Base-by-base conservation (phyloP, 768 basidiomycete genomes). In the Kwoniella bestiolae region DNA sequence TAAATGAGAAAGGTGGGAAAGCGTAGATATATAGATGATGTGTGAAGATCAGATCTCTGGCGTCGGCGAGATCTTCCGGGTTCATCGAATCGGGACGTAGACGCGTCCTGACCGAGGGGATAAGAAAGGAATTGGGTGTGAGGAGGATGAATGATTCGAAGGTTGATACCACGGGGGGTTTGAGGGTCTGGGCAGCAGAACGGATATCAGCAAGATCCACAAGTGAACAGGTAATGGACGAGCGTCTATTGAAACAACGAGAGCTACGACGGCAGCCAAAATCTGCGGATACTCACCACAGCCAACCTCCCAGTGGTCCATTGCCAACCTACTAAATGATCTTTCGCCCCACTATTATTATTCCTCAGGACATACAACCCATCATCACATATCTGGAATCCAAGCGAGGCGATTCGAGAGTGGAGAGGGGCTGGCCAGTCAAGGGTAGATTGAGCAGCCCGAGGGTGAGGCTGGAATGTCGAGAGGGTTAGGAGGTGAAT, bases 301-400 rank as follows among this genome's bases (percentile, higher is more conserved):
- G 72, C 76, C 16, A 68, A 56, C 11, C 74, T 47, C 3, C 76
- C 74, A 0, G 72, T 78, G 0, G 76, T 78, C 76, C 76, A 78
- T 47, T 78, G 76, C 76, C 76, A 78, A 3, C 76, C 76, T 28
- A 53, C 64, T 3, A 78, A 14, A 56, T 68, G 67, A 63, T 78
- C 76, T 45, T 34, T 49, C 9, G 41, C 59, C 31, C n/a, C 50
- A 2, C 56, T 23, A 34, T 31, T 56, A 11, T 44, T 49, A 25
- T 73, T 66, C 23, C 71, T 61, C 65, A 77, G 26, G 12, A 79
- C 56, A 46, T 63, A 76, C 34, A 77, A 29, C 16, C 74, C 71
- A 65, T 71, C 73, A 63, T 76, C 73, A 62, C 73, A 72, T 45
- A 78, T 74, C 66, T 76, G 76, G 62, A 78, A 78, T 0, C 66